Base-by-base conservation (phyloP, 78 protist genomes). In the Parvularia atlantis region DNA sequence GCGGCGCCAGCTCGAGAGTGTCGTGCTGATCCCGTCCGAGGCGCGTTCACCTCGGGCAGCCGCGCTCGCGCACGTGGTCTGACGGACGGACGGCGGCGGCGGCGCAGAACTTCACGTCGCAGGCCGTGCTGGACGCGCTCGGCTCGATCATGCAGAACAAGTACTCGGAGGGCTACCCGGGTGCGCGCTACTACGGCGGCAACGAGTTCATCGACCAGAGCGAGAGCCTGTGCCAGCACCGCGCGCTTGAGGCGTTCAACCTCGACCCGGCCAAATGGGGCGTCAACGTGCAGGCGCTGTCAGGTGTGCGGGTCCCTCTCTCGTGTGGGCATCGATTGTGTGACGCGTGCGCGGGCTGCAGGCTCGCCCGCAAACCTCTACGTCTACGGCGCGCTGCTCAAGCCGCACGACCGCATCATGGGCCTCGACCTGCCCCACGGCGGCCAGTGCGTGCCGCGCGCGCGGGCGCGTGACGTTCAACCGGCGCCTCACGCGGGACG, bases 191-290 rank as follows among this genome's bases (percentile, higher is more conserved):
- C 46, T 97, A 97, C 75, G 99, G 98, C 28, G 99, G 99, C 65
- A 95, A 93, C 73, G 92, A 97, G 80, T 64, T 62, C 78, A 84
- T 95, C 60, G 99, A 97, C 82, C 39, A 80, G 9, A 41, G 46
- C 54, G 54, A 36, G 31, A 17, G 81, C 44, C 59, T 84, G 31
- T 80, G 89, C 81, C 84, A 72, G 28, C 0, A 3, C 17, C 83
- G 96, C n/a, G 88, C 89, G 1, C 82, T 89, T 9, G 69, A 14
- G 16, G 84, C 87, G n/a, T 91, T 77, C 73, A n/a, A 46, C 26
- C 64, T 86, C 37, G 71, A 78, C 64, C 83, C 85, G 0, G 71
- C 44, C 6, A 61, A 77, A 64, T 91, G 96, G 96, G 96, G 87
- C 35, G 91, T 91, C 48, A 91, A 91, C 73, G 96, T 91, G 46